Evolutionary conservation across 1,284 basidiomycete genomes (phyloP), one percentile per base, ranked within the genome.

Genomic region (Peniophora sp.): DNA sequence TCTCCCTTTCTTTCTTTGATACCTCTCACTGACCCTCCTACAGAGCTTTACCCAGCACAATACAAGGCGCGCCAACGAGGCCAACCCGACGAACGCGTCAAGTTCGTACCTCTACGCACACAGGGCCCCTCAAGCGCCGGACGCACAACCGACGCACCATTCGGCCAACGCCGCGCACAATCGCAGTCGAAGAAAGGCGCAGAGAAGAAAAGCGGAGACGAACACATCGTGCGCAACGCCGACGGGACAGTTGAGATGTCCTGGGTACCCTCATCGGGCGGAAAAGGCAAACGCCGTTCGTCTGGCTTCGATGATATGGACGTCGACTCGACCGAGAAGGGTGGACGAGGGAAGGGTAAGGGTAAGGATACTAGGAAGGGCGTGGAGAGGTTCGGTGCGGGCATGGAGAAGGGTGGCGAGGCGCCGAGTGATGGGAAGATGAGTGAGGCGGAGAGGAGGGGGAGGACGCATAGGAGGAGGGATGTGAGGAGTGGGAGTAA

Each of bases 401-500:
- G 88, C 24, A 74, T 92, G 82, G 92, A 92, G 73, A 87, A 76
- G 64, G 90, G 88, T 8, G 75, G 76, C 1, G 73, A 73, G 48
- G 76, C 78, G 23, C 55, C 55, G 10, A 68, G 69, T 39, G 58
- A 62, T 17, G 37, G n/a, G 37, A 73, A 73, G 52, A 62, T 81
- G 59, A 71, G 64, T 34, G 84, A 87, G 57, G 72, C 69, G 52
- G 82, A 83, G 51, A 68, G 78, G 62, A 76, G 71, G 55, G 91
- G 92, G 15, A 71, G 92, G 63, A 85, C 77, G 23, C 75, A 85
- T 44, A 72, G 88, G 58, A 69, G 92, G 61, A 78, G 81, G 58
- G 82, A 81, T 3, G 78, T 88, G 53, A 72, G 92, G 51, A 94
- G 91, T 62, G 92, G 91, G 46, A 91, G 88, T 65, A 92, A 83